A percentile compares a stretch with the other conserved stretches of the same genome.
Conservation (phyloP, 805 yeast species). For the Saccharomycopsis guyanensis region DNA sequence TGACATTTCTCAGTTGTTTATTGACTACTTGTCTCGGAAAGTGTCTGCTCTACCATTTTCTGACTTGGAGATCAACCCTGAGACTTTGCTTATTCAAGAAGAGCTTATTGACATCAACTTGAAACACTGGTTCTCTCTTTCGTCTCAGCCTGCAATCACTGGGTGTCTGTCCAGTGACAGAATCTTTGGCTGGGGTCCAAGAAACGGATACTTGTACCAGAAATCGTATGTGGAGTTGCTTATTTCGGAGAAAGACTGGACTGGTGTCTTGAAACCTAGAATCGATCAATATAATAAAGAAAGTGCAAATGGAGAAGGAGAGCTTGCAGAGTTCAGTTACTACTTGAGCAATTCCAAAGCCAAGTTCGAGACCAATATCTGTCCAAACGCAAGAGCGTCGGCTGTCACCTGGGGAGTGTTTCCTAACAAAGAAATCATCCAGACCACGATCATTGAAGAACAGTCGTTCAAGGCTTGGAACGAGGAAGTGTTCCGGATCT, state of each 20-base stretch:
- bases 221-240: conserved; percentile 91
- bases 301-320: conserved; percentile 25
- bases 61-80: conserved; percentile 77
- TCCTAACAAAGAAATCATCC: conserved; percentile 82
- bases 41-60: conserved; percentile 87
- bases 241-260: conserved; percentile 68
- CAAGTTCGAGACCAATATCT: conserved; percentile 53
- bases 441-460: conserved; percentile 85
- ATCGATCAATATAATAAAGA: conserved; percentile 30
- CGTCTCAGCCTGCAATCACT: conserved; percentile 94
- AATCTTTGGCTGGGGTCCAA: conserved; percentile 97
- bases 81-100: conserved; percentile 88
- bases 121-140: conserved; percentile 73
- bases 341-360: conserved; percentile 64
- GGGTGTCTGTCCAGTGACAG: conserved; percentile 72
- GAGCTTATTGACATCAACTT: conserved; percentile 74
- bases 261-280: conserved; percentile 41
- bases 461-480: conserved; percentile 95
- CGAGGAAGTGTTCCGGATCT: conserved; percentile 87
- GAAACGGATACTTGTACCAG: conserved; percentile 81
- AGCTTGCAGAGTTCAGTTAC: conserved; percentile 45
- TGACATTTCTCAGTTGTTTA: conserved; percentile 63
- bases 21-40: conserved; percentile 64
- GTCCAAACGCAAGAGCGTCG: conserved; percentile 44
- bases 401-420: conserved; percentile 99